Evolutionary conservation across 106 monocot genomes (phyloP).

Genomic region (Acanthochlamys bracteata): DNA sequence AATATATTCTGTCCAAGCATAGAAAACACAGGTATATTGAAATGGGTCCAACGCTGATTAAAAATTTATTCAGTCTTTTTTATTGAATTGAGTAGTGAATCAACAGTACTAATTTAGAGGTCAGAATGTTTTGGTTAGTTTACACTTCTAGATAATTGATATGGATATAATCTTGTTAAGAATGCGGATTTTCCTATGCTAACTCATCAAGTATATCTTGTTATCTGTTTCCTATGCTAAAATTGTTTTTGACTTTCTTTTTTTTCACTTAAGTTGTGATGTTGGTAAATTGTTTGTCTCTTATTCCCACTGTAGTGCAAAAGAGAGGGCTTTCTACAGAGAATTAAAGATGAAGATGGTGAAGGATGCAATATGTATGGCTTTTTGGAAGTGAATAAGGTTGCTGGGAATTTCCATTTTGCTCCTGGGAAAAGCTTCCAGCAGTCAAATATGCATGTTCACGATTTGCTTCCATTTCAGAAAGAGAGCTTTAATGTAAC

Average conservation of each 20-base stretch:
- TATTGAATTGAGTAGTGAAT: too few species aligned
- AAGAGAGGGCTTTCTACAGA: constrained; percentile 91
- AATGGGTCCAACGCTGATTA: too few species aligned
- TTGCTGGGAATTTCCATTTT: constrained; percentile 99
- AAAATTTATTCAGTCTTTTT: too few species aligned
- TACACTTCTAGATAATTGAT: too few species aligned
- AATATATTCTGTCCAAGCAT: too few species aligned
- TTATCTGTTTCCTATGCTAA: not conserved
- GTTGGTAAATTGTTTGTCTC: too few species aligned
- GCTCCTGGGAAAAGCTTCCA: constrained; percentile 97
- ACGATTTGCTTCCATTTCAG: constrained; percentile 74
- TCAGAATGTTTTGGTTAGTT: too few species aligned
- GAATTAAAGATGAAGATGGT: constrained; percentile 87
- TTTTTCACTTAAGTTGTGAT: not conserved
- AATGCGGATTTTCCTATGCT: too few species aligned
- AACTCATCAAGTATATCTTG: not conserved
- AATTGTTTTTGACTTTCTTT: not conserved
- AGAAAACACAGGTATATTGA: too few species aligned
- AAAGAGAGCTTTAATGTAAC: constrained; percentile 94
- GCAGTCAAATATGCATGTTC: constrained; percentile 80
- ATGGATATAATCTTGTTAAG: too few species aligned
- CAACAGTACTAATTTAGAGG: too few species aligned
- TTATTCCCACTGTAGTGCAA: constrained; percentile 46
- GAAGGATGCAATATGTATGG: constrained; percentile 98
- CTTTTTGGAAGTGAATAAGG: constrained; percentile 89